phyloP scores from a whole-genome alignment of 805 yeast genomes.

The Saturnispora galanensis region DNA sequence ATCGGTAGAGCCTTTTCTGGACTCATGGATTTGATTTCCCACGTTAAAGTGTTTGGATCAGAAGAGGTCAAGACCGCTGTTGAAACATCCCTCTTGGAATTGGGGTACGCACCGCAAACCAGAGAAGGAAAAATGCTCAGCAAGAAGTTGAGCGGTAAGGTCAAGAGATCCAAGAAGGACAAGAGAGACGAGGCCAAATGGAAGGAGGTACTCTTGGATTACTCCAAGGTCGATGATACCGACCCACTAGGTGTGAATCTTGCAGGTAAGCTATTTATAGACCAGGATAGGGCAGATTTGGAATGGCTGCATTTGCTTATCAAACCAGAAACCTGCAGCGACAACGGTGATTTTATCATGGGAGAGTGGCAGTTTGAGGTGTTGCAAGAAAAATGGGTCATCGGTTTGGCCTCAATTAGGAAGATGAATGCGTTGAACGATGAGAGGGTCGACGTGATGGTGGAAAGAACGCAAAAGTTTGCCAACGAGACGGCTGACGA shows the following conservation, averaged over 20 bases:
- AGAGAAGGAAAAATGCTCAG: slow-evolving; percentile 3
- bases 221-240: slow-evolving; percentile 35
- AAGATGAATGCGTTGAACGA: slow-evolving; percentile 10
- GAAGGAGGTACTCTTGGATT: slow-evolving; percentile 41
- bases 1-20: slow-evolving; percentile 64
- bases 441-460: slow-evolving; percentile 4
- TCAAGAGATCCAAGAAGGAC: slow-evolving; percentile 36
- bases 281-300: slow-evolving; percentile 30
- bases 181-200: slow-evolving; percentile 50
- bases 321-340: slow-evolving; percentile 6
- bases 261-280: slow-evolving; percentile 20
- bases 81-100: slow-evolving; percentile 9
- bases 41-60: slow-evolving; percentile 21
- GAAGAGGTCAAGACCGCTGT: slow-evolving; percentile 10
- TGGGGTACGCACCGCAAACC: slow-evolving; percentile 2
- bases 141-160: slow-evolving; percentile 1
- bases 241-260: slow-evolving; percentile 51
- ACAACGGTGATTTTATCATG: slow-evolving; percentile 7
- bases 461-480: slow-evolving; percentile 3
- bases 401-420: slow-evolving; percentile 9
- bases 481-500: slow-evolving; percentile 10
- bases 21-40: slow-evolving; percentile 47
- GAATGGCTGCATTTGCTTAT: slow-evolving; percentile 14
- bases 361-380: slow-evolving; percentile 11
- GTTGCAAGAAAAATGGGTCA: slow-evolving; percentile 11